Evolutionary conservation across 177 flowering plant species (phyloP), one percentile per base, ranked within the genome.

Genomic region (Telopea speciosissima): DNA sequence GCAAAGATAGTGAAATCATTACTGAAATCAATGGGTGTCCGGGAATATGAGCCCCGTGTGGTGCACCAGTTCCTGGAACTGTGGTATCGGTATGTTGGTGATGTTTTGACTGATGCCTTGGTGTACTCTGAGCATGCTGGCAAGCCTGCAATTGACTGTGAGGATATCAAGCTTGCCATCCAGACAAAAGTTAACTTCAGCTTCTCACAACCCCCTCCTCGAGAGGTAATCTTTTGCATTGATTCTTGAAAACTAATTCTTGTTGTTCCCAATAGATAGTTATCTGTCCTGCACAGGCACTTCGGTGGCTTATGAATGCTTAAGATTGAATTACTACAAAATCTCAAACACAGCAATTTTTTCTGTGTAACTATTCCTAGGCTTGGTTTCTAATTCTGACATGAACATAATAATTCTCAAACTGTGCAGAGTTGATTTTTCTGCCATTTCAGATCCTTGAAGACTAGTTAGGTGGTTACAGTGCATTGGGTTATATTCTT

Each of bases 171-270:
- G 87, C 91, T 96, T 65, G 96, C 99, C 11, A 89, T 90, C 65
- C 97, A 96, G 76, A 89, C 97, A 1, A 96, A 93, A 83, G 93
- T 88, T 75, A 93, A 93, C 78, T 88, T 83, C 84, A 88, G 91
- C 81, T 96, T 96, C 86, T 91, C 95, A 1, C 96, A 96, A 71
- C 99, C 99, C 63, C 99, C 99, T 13, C 93, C 98, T 5, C 78
- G 98, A 63, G 98, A 96, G 95, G 98, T 93, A 86, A 49, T 19
- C 52, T 63, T 54, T 54, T 11, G 59, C 59, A 54, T 54, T 54
- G 59, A 16, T 54, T 54, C 19, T 54, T 21, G 16, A 44, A 44
- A 44, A 44, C 5, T 44, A 44, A 31, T 31, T 31, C 33, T 5
- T 31, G 33, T 31, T 31, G 33, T 31, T 31, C 33, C 33, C 33